phyloP scores from a whole-genome alignment of 345 rosid species.

The Populus deltoides region DNA sequence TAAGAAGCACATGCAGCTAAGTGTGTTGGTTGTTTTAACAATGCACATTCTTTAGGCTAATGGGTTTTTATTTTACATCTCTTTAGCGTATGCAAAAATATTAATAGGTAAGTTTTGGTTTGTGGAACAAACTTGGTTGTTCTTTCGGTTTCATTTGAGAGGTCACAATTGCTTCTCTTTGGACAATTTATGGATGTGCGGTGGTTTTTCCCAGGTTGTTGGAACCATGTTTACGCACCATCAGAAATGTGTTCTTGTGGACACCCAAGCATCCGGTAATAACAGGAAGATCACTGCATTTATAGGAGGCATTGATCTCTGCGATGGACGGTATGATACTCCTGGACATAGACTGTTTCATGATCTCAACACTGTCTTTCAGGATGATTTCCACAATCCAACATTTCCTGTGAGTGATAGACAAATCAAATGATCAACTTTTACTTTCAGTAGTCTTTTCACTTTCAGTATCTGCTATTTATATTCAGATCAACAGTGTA shows the following conservation, averaged over 20 bases:
- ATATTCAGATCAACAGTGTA: background rate
- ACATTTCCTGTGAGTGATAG: slow-evolving; percentile 73
- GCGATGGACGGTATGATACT: slow-evolving; percentile 98
- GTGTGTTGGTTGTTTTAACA: background rate
- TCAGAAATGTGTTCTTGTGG: slow-evolving; percentile 87
- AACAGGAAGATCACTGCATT: slow-evolving; percentile 78
- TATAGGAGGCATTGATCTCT: slow-evolving; percentile 89
- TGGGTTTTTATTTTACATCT: background rate
- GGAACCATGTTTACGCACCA: slow-evolving; percentile 92
- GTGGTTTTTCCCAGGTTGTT: slow-evolving; percentile 52
- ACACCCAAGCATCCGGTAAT: slow-evolving; percentile 76
- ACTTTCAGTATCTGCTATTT: background rate
- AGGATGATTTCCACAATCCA: slow-evolving; percentile 87
- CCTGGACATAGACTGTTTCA: slow-evolving; percentile 75
- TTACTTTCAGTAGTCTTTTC: background rate
- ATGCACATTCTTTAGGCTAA: background rate
- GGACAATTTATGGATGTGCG: slow-evolving; percentile 17
- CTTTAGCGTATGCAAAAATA: background rate
- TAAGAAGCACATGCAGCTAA: background rate
- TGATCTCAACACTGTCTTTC: slow-evolving; percentile 48
- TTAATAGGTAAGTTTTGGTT: background rate
- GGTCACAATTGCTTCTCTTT: background rate
- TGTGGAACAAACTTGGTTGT: background rate
- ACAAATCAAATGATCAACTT: background rate
- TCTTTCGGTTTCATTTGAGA: background rate